Percentiles rank a stretch among this genome's conserved stretches.
These are phyloP conservation scores for Volvox africanus DNA, from an alignment of 139 green algal species.

Conservation along the genomic window DNA sequence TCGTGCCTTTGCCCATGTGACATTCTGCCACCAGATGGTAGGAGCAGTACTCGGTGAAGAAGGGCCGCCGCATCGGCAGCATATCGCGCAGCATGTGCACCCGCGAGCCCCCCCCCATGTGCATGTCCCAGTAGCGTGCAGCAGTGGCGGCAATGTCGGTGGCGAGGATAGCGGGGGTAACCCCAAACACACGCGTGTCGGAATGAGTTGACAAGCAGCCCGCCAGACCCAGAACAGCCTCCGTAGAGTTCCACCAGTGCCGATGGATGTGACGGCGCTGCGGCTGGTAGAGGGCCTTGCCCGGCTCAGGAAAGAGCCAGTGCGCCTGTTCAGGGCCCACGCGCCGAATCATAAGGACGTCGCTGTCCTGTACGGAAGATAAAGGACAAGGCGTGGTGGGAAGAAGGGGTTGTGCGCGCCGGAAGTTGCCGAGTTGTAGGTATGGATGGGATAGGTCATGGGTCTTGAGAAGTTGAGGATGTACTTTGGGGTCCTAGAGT, in stretches of 20 bases:
- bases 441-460: no score
- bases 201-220: background rate
- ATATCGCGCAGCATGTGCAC: background rate
- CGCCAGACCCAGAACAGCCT: slow-evolving; percentile 1
- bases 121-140: background rate
- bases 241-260: slow-evolving; percentile 13
- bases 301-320: slow-evolving; percentile 29
- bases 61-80: background rate
- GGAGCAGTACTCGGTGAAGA: slow-evolving; percentile 36
- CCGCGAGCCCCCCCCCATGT: background rate
- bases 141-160: background rate
- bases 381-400: no score
- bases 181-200: slow-evolving; percentile 24
- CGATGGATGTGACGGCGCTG: slow-evolving; percentile 13
- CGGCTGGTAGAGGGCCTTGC: slow-evolving; percentile 27
- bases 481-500: no score
- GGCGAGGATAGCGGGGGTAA: slow-evolving; percentile 16
- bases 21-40: slow-evolving; percentile 36
- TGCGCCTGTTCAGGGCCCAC: background rate
- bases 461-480: no score
- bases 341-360: slow-evolving; percentile 4
- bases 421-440: no score
- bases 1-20: background rate
- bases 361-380: slow-evolving; percentile 9
- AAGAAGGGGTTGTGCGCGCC: no score